Conservation (phyloP, 345 rosid species). For the Aegle marmelos region DNA sequence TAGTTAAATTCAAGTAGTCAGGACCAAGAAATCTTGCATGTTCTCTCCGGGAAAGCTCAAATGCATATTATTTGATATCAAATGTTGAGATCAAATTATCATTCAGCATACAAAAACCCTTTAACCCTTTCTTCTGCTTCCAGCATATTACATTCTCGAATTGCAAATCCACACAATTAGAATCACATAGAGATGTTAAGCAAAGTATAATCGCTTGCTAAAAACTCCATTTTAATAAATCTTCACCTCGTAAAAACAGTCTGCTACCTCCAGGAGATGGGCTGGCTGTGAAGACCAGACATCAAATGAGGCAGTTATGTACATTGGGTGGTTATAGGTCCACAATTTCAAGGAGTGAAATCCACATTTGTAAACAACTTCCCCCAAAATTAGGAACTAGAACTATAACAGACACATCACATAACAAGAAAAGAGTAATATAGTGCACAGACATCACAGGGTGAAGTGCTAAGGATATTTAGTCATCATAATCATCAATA, state of each 20-base stretch:
- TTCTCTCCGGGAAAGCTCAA: neutral
- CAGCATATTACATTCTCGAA: neutral
- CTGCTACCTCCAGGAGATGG: neutral
- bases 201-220: neutral
- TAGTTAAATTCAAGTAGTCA: neutral
- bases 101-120: neutral
- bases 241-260: neutral
- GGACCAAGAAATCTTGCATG: neutral
- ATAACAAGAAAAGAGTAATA: neutral
- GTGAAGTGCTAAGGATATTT: neutral
- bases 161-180: neutral
- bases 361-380: neutral
- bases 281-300: neutral
- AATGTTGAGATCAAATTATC: neutral
- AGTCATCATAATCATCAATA: constrained; percentile 4
- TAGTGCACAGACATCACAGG: neutral
- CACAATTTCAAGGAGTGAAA: neutral
- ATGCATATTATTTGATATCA: neutral
- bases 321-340: neutral
- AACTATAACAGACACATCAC: neutral
- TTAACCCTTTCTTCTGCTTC: neutral
- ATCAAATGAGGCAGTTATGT: neutral
- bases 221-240: neutral
- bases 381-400: neutral
- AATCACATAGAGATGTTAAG: neutral